Conservation (phyloP, 176 grass and related monocot genomes). For the Stipa capillata region DNA sequence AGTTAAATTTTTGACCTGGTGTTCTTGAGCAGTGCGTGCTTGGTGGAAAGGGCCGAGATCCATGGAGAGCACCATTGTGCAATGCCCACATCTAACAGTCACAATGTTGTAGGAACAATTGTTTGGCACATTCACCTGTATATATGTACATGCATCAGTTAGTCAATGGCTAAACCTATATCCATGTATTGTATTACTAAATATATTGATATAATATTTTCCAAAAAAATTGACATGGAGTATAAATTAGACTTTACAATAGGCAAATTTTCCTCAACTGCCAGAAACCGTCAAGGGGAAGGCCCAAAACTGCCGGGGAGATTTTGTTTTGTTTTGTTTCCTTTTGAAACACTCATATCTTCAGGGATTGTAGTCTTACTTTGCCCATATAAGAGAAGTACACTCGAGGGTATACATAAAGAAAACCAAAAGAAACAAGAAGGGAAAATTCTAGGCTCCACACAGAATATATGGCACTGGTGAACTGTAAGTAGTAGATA, state of each 20-base stretch:
- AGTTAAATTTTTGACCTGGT: conserved; percentile 41
- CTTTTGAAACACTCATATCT: background rate
- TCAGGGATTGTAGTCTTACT: background rate
- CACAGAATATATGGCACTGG: background rate
- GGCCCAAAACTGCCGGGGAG: too few relatives aligned
- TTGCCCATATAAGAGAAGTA: background rate
- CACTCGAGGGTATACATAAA: background rate
- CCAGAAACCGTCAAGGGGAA: too few relatives aligned
- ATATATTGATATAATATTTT: background rate
- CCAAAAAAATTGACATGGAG: background rate
- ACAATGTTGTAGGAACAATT: conserved; percentile 69
- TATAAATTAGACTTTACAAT: background rate
- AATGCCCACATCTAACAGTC: conserved; percentile 92
- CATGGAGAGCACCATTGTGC: conserved; percentile 77
- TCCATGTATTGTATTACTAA: background rate
- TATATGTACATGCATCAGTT: background rate
- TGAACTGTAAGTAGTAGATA: background rate
- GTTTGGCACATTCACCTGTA: conserved; percentile 85
- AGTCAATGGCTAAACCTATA: background rate
- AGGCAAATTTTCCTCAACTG: too few relatives aligned
- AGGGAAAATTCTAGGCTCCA: background rate
- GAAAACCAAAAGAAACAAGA: background rate
- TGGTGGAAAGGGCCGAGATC: conserved; percentile 62
- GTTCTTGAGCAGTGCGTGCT: conserved; percentile 46
- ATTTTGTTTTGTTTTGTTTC: background rate